phyloP scores from a whole-genome alignment of 2,329 filamentous ascomycete species.

The Aureobasidium sp. region DNA sequence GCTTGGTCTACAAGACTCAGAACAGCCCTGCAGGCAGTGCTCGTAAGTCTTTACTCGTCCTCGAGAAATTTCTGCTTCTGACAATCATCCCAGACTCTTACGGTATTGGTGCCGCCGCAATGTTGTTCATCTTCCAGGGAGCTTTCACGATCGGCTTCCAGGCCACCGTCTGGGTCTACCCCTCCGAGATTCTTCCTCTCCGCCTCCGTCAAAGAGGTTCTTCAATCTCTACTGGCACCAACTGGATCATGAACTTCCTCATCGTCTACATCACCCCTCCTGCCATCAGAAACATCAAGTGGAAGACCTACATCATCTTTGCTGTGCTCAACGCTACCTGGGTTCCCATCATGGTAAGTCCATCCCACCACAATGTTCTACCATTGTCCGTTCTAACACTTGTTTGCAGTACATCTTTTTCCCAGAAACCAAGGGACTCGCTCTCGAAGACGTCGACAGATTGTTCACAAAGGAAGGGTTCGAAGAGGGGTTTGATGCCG shows the following conservation, averaged over 20 bases:
- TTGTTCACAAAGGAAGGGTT: constrained; percentile 15
- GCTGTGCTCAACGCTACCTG: constrained; percentile 33
- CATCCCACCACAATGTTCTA: not conserved
- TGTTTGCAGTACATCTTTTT: not conserved
- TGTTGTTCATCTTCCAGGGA: constrained; percentile 58
- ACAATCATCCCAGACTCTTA: constrained; percentile 15
- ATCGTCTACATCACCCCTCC: constrained; percentile 51
- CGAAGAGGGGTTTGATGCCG: constrained; percentile 6
- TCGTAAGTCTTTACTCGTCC: not conserved
- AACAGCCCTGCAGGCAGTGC: constrained; percentile 25
- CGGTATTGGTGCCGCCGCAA: constrained; percentile 37
- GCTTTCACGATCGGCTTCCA: constrained; percentile 56
- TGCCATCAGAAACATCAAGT: constrained; percentile 50
- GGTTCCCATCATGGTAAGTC: constrained; percentile 21
- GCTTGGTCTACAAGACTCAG: constrained; percentile 32
- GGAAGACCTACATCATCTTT: constrained; percentile 51
- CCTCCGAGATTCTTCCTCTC: constrained; percentile 54
- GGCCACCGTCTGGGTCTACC: constrained; percentile 56
- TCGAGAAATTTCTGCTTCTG: not conserved
- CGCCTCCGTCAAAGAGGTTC: constrained; percentile 32
- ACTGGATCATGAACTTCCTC: constrained; percentile 25
- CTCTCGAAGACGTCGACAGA: constrained; percentile 18
- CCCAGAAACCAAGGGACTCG: constrained; percentile 2
- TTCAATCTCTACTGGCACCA: constrained; percentile 28
- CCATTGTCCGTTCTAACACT: not conserved